Percentiles rank a stretch among this genome's conserved stretches.
These are phyloP conservation scores for Thymus quinquecostatus DNA, from an alignment of 257 asterid species.

Conservation along the genomic window DNA sequence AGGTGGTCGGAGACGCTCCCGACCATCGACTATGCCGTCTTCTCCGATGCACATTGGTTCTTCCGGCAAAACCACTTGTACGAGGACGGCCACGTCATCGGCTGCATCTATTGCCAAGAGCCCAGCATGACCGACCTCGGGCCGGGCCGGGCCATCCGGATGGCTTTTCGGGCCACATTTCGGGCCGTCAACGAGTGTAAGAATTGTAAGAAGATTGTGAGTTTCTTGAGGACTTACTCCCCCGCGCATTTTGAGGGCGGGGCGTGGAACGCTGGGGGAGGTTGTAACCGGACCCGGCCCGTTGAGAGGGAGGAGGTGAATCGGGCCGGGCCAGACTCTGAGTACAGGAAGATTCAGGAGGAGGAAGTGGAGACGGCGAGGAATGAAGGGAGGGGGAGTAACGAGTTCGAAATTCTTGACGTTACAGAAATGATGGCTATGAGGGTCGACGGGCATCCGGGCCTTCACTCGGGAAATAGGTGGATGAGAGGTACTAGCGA, in stretches of 20 bases:
- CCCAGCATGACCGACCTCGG: conserved; percentile 35
- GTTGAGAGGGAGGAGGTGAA: conserved; percentile 26
- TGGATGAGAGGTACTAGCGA: conserved; percentile 37
- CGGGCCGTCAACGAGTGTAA: conserved; percentile 38
- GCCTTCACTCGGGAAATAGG: conserved; percentile 40
- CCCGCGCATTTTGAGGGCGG: conserved; percentile 63
- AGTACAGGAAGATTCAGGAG: conserved; percentile 41
- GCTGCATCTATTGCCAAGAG: conserved; percentile 47
- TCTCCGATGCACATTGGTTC: conserved; percentile 61
- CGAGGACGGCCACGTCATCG: conserved; percentile 39
- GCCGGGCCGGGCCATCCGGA: conserved; percentile 39
- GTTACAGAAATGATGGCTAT: conserved; percentile 48
- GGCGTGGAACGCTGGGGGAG: conserved; percentile 55
- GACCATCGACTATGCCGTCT: conserved; percentile 43
- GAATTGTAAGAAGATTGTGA: conserved; percentile 37
- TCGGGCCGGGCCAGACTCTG: conserved; percentile 32
- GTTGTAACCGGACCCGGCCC: conserved; percentile 48
- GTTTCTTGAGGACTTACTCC: conserved; percentile 49
- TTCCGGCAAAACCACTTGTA: conserved; percentile 44
- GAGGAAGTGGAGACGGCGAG: conserved; percentile 52
- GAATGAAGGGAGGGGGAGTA: conserved; percentile 34
- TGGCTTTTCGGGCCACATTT: conserved; percentile 45
- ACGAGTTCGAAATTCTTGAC: conserved; percentile 47
- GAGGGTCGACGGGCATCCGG: conserved; percentile 63
- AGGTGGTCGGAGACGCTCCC: conserved; percentile 51